phyloP scores from a whole-genome alignment of 2,329 filamentous ascomycete species.

The Phyllosticta citriasiana region DNA sequence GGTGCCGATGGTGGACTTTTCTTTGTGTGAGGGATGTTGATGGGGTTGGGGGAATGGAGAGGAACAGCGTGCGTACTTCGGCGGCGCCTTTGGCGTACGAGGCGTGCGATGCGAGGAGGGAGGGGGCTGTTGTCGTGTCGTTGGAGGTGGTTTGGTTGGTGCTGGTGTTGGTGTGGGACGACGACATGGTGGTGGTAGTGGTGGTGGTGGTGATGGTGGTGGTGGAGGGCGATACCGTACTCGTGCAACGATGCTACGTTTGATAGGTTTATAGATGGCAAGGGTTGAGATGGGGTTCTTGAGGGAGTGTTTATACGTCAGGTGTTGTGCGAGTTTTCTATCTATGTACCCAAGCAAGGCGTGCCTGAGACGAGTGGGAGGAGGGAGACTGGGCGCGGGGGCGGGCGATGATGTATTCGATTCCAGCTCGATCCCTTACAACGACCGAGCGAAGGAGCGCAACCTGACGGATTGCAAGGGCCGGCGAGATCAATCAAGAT shows the following conservation, averaged over 20 bases:
- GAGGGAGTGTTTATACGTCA: no score
- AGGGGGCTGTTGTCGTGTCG: constrained; percentile 13
- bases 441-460: no score
- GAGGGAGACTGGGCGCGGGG: no score
- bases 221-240: background rate
- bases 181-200: background rate
- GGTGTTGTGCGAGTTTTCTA: no score
- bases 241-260: no score
- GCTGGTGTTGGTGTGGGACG: background rate
- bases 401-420: no score
- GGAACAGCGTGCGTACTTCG: constrained; percentile 39
- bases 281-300: no score
- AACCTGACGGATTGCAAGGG: no score
- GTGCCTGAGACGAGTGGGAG: no score
- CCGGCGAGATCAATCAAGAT: background rate
- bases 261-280: no score
- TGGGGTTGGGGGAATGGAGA: background rate
- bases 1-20: constrained; percentile 52
- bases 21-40: background rate
- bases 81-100: constrained; percentile 60
- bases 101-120: constrained; percentile 53
- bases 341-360: no score
- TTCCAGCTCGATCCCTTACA: no score
- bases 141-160: background rate
- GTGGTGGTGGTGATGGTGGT: background rate